phyloP scores from a whole-genome alignment of 2,329 filamentous ascomycete species.

The Pseudopyricularia javanii region DNA sequence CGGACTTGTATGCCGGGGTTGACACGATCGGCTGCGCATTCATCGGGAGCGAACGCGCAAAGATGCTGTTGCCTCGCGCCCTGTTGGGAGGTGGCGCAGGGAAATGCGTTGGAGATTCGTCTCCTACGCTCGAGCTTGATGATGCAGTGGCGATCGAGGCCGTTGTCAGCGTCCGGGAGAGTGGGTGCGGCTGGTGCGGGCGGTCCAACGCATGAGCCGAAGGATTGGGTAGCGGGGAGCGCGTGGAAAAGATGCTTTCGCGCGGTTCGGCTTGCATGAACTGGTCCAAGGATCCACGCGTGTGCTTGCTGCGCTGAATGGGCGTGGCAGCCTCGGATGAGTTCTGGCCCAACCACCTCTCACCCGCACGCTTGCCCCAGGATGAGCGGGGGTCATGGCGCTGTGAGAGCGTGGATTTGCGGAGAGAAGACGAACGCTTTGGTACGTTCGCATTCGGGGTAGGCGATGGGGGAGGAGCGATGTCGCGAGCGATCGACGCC shows the following conservation, averaged over 20 bases:
- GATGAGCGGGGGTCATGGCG: slow-evolving; percentile 58
- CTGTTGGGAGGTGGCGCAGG: slow-evolving; percentile 39
- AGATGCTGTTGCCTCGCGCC: slow-evolving; percentile 37
- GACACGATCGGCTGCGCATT: slow-evolving; percentile 45
- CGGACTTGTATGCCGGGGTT: slow-evolving; percentile 68
- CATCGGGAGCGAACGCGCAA: slow-evolving; percentile 65
- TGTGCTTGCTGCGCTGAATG: slow-evolving; percentile 43
- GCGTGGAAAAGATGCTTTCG: slow-evolving; percentile 52
- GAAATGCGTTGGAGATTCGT: slow-evolving; percentile 58
- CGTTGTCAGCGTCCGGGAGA: slow-evolving; percentile 77
- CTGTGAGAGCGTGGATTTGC: slow-evolving; percentile 81
- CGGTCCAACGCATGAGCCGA: slow-evolving; percentile 36
- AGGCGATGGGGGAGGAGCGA: slow-evolving; percentile 21
- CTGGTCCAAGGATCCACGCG: slow-evolving; percentile 69
- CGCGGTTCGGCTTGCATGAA: slow-evolving; percentile 52
- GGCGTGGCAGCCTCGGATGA: slow-evolving; percentile 43
- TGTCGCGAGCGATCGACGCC: slow-evolving; percentile 23
- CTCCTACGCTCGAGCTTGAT: slow-evolving; percentile 63
- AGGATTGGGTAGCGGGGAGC: slow-evolving; percentile 37
- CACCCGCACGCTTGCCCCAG: slow-evolving; percentile 47
- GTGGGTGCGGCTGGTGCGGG: slow-evolving; percentile 57
- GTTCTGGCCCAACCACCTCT: slow-evolving; percentile 39
- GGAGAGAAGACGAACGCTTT: slow-evolving; percentile 62
- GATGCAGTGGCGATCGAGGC: slow-evolving; percentile 39
- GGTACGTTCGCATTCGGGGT: slow-evolving; percentile 41